These are phyloP conservation scores for Cutaneotrichosporon cyanovorans DNA, from an alignment of 1,284 basidiomycete genomes.

Conservation along the genomic window DNA sequence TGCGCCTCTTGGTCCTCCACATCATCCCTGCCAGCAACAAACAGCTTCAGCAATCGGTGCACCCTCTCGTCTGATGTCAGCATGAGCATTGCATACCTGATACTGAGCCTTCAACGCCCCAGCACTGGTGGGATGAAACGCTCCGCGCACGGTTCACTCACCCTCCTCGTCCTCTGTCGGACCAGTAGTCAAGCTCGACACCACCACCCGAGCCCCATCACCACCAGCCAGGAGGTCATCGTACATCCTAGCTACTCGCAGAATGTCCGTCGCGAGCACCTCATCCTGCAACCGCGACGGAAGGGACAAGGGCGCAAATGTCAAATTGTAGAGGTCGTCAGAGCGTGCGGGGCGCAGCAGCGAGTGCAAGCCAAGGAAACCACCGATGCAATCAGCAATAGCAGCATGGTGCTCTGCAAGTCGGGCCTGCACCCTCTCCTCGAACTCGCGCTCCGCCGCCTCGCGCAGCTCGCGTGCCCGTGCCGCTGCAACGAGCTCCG, in stretches of 20 bases:
- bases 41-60: constrained; percentile 30
- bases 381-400: constrained; percentile 54
- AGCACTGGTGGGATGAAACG: background rate
- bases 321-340: constrained; percentile 33
- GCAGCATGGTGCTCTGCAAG: constrained; percentile 19
- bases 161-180: constrained; percentile 33
- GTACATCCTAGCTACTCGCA: constrained; percentile 35
- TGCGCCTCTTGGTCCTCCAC: constrained; percentile 1
- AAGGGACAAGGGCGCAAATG: constrained; percentile 44
- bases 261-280: constrained; percentile 39
- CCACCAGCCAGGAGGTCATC: constrained; percentile 32
- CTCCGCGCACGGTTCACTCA: too few relatives aligned
- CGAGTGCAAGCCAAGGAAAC: constrained; percentile 59
- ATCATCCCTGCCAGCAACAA: constrained; percentile 8
- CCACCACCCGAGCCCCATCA: constrained; percentile 20
- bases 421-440: constrained; percentile 4
- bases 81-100: background rate
- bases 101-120: background rate
- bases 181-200: constrained; percentile 22
- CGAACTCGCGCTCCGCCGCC: constrained; percentile 13
- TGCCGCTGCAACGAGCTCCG: constrained; percentile 27
- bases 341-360: constrained; percentile 48
- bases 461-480: constrained; percentile 22
- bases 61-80: constrained; percentile 30
- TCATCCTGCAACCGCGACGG: constrained; percentile 38